These are phyloP conservation scores for Thelonectria rubi DNA, from an alignment of 2,329 filamentous ascomycete genomes.

Conservation along the genomic window DNA sequence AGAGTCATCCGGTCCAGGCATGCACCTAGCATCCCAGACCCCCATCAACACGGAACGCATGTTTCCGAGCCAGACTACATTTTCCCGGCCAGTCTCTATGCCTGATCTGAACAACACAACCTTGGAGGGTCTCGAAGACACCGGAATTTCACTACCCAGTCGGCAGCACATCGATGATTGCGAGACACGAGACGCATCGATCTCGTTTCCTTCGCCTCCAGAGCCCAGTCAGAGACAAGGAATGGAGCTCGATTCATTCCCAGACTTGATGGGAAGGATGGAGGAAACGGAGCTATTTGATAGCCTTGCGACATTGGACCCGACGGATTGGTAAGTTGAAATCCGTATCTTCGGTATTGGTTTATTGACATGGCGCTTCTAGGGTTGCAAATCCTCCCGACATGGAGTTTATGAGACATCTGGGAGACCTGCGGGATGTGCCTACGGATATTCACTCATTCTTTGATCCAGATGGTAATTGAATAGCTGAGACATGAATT, in stretches of 20 bases:
- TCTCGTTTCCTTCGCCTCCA: background rate
- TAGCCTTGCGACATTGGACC: slow-evolving; percentile 20
- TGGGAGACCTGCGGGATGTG: slow-evolving; percentile 13
- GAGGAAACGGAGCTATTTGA: slow-evolving; percentile 21
- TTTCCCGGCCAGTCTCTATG: background rate
- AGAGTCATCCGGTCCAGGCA: background rate
- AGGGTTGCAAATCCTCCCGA: slow-evolving; percentile 25
- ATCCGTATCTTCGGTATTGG: background rate
- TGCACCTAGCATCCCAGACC: slow-evolving; percentile 1
- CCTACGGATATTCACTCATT: slow-evolving; percentile 13
- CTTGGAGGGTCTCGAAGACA: background rate
- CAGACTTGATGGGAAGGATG: slow-evolving; percentile 5
- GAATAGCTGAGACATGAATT: background rate
- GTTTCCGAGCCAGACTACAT: background rate
- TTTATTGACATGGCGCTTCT: background rate
- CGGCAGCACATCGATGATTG: background rate
- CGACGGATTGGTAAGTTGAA: slow-evolving; percentile 19
- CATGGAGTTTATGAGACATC: slow-evolving; percentile 22
- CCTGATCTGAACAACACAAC: background rate
- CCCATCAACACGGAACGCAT: background rate
- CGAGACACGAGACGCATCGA: background rate
- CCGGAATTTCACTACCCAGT: background rate
- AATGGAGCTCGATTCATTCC: background rate
- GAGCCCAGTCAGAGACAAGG: background rate
- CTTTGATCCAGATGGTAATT: slow-evolving; percentile 10